Evolutionary conservation across 164 flowering plant species (phyloP), one percentile per base, ranked within the genome.

Genomic region (Annona squamosa): DNA sequence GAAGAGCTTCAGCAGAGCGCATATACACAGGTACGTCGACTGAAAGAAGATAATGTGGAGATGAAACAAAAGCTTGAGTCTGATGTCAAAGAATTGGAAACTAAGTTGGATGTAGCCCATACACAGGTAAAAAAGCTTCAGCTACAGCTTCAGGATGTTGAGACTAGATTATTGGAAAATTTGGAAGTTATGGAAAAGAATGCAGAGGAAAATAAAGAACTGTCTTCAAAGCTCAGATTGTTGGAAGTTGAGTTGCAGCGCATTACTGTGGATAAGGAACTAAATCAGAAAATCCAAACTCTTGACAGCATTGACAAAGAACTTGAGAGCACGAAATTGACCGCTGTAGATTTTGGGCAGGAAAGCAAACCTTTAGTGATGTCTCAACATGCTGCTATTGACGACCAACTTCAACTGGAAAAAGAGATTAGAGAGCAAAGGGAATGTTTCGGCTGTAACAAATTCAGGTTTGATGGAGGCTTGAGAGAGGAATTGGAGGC

Each of bases 121-220:
- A 76, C 80, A 46, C 78, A 82, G 37, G 77, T 85, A 72, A 90
- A 80, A 48, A 91, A 84, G 74, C 88, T 88, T 82, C 90, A 87
- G 80, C 65, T 91, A 77, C 73, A 88, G 79, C 73, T 92, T 78
- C 84, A 82, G 63, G 77, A 85, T 75, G 77, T 91, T 73, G 73
- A 80, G 9, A 73, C 79, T 48, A 83, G 81, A 71, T 64, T 86
- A 65, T 75, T 80, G 77, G 44, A 46, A 46, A 79, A 83, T 73
- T 77, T 80, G 72, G 94, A 88, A 74, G 83, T 79, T 73, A 94
- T 86, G 75, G 90, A 83, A 76, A 82, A 75, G 63, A 72, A 79
- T 73, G 74, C 79, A 17, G 80, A 71, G 74, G 77, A 83, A 78
- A 85, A 86, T 76, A 63, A 56, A 81, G 88, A 85, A 63, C 77